These are phyloP conservation scores for Monilinia aucupariae DNA, from an alignment of 2,329 filamentous ascomycete genomes.

Conservation along the genomic window DNA sequence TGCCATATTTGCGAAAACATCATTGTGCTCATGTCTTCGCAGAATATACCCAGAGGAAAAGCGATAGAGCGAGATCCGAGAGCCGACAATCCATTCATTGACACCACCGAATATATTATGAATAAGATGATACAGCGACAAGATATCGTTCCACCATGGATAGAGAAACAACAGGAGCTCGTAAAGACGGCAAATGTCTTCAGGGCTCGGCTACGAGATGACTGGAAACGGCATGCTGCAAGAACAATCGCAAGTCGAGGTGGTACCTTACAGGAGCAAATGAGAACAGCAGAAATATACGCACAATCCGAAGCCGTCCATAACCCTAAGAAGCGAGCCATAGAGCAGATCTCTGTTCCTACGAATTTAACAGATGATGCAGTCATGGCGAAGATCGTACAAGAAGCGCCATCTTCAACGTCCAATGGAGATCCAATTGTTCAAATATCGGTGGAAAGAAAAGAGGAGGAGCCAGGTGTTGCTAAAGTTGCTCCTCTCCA, in stretches of 20 bases:
- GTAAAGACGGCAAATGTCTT: conserved; percentile 64
- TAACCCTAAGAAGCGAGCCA: conserved; percentile 51
- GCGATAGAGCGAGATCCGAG: conserved; percentile 76
- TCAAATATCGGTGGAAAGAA: conserved; percentile 23
- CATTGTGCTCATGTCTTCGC: conserved; percentile 25
- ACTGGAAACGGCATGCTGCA: conserved; percentile 81
- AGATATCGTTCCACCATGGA: conserved; percentile 94
- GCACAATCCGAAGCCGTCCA: conserved; percentile 65
- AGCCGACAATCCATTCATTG: conserved; percentile 81
- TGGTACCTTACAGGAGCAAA: conserved; percentile 67
- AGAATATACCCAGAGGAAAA: conserved; percentile 73
- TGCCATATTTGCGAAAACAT: too few species aligned
- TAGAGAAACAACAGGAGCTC: conserved; percentile 95
- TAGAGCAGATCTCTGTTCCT: conserved; percentile 45
- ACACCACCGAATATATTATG: conserved; percentile 96
- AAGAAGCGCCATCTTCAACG: conserved; percentile 33
- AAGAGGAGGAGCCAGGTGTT: conserved; percentile 15
- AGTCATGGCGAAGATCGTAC: conserved; percentile 44
- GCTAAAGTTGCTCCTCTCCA: neutral
- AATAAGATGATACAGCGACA: conserved; percentile 98
- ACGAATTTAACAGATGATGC: conserved; percentile 45
- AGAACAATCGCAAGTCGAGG: conserved; percentile 72
- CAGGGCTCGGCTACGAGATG: conserved; percentile 64
- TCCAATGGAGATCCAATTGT: conserved; percentile 16
- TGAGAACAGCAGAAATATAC: conserved; percentile 64